Base-by-base conservation (phyloP, 2,329 filamentous ascomycete genomes). In the Neocucurbitaria cava region DNA sequence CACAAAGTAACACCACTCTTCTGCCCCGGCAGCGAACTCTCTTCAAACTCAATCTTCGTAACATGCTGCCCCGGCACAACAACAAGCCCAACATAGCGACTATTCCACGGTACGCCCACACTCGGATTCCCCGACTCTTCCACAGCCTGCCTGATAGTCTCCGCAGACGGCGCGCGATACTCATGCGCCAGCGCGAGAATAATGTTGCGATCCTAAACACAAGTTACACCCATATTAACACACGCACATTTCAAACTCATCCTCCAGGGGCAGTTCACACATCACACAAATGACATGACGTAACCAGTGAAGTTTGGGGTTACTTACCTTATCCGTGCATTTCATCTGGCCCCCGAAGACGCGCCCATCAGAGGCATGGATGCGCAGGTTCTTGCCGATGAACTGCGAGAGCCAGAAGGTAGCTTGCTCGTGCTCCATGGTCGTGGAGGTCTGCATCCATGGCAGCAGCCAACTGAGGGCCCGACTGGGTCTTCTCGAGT, bases 331-430 rank as follows among this genome's bases (percentile, higher is more conserved):
- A 80, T 99, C 95, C 26, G 93, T 97, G 80, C 95, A 99, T 77
- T 96, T 97, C 78, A 99, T 90, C 60, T 87, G 84, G 18, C 95
- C 95, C 50, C 92, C 86, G 76, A 98, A 99, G 74, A 96, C 87
- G 56, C 95, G 90, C 15, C 86, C 87, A 73, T 98, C 94, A 4
- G 87, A 90, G 13, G 89, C 91, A 66, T 90, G 85, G 49, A 98
- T 80, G 53, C 92, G 88, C 30, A 98, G 79, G 35, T 86, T 90
- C 74, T 91, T 91, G 74, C 90, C 90, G 47, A 96, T 81, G 46
- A 96, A 85, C 21, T 87, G 85, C 30, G 77, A 74, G 24, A 91
- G 81, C 68, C 85, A 90, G 39, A 75, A 69, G 52, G 79, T 78
- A 18, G 85, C 83, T 66, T 84, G 79, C 38, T 79, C 72, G 64